Base-by-base conservation (phyloP, 2,329 filamentous ascomycete species). In the Sporothrix pseudoabietina region DNA sequence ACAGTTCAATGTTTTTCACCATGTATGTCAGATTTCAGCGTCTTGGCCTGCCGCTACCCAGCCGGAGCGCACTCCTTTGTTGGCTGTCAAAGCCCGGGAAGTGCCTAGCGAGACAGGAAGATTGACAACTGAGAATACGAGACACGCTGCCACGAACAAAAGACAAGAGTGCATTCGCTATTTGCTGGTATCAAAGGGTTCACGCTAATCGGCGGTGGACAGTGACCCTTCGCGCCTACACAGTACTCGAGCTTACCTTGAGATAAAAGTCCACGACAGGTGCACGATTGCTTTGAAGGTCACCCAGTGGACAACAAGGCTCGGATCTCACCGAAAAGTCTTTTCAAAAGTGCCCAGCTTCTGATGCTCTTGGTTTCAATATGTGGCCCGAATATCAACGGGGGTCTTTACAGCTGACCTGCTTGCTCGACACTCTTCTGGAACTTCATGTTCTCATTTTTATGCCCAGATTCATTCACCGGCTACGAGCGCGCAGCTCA, bases 21-120 rank as follows among this genome's bases (percentile, higher is more conserved):
- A 30, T 66, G 61, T 44, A 26, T 26, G 61, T 66, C 61, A 66
- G 61, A 66, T 47, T 66, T 47, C 61, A 47, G 61, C 10, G 59
- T 47, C 61, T 66, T 66, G 61, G 61, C 61, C 41, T 26, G 39
- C 61, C 61, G 47, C 61, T 16, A 65, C 61, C 39, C 26, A 47
- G 9, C 22, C 39, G n/a, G 61, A 30, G 4, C 4, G 61, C 39
- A 44, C 39, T 47, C 61, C 61, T 61, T 61, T 61, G 57, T 26
- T 35, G 14, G 39, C 16, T 39, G 14, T 30, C 39, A 41, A 30
- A 30, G 61, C 16, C 32, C 57, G 57, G 57, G 32, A 63, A 22
- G 14, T 39, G 61, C 61, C 39, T 47, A 22, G 22, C n/a, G 16
- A 19, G 47, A n/a, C 47, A 16, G 16, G 44, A 10, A 12, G 12